phyloP scores from a whole-genome alignment of 2,329 filamentous ascomycete species.

The Penicillium sp. region DNA sequence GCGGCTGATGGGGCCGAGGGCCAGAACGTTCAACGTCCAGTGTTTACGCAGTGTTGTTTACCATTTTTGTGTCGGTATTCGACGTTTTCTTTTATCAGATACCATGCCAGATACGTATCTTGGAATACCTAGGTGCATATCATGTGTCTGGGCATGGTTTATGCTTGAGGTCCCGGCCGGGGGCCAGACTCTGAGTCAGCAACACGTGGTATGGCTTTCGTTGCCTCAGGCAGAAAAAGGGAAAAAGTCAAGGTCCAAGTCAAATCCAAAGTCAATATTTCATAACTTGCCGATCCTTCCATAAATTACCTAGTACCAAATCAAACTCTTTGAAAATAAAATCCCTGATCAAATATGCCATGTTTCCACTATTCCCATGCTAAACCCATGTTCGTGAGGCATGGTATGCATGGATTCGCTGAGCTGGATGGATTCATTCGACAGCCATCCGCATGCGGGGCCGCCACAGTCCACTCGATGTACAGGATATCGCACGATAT shows the following conservation, averaged over 20 bases:
- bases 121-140: no score
- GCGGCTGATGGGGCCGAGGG: not conserved
- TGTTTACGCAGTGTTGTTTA: not conserved
- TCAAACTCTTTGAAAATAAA: not conserved
- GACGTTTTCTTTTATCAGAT: not conserved
- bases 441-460: slow-evolving; percentile 22
- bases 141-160: not conserved
- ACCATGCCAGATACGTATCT: not conserved
- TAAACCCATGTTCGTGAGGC: slow-evolving; percentile 17
- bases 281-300: not conserved
- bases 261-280: not conserved
- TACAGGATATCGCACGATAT: slow-evolving; percentile 11
- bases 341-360: not conserved
- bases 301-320: slow-evolving; percentile 3
- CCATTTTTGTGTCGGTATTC: not conserved
- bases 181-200: not conserved
- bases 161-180: no score
- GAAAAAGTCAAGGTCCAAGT: not conserved
- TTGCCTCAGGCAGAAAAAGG: not conserved
- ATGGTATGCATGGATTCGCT: slow-evolving; percentile 4
- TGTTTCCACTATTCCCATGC: not conserved
- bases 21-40: not conserved
- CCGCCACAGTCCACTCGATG: slow-evolving; percentile 12
- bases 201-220: not conserved
- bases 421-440: slow-evolving; percentile 9